Percentiles rank a stretch among this genome's conserved stretches.
phyloP scores from a whole-genome alignment of 208 protist genomes.

The Crithidia mellificae region DNA sequence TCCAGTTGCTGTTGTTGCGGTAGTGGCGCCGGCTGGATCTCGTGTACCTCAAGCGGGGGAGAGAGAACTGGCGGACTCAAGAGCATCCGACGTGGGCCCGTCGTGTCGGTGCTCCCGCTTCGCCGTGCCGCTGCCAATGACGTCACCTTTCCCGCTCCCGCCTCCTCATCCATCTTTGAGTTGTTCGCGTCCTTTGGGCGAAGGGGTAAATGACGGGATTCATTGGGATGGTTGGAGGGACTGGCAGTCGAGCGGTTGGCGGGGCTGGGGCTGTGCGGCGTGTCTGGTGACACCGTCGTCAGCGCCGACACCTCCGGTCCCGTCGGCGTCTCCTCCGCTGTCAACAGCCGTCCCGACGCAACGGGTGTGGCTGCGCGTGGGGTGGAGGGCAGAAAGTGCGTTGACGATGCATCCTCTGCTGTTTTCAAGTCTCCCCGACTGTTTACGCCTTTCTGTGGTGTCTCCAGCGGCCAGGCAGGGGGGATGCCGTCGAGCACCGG shows the following conservation, averaged over 20 bases:
- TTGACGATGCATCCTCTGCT: neutral
- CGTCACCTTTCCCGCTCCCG: too few relatives aligned
- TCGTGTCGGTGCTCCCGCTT: neutral
- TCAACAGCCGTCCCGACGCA: too few relatives aligned
- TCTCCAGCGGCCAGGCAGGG: conserved; percentile 17
- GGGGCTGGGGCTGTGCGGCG: conserved; percentile 11
- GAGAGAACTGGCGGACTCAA: conserved; percentile 3
- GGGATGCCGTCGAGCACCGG: conserved; percentile 28
- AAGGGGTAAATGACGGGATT: neutral
- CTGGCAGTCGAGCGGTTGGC: neutral
- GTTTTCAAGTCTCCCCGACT: neutral
- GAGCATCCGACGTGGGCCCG: neutral
- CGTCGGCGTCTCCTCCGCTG: conserved; percentile 11
- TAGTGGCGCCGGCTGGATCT: neutral
- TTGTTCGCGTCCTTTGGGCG: neutral
- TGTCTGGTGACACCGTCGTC: conserved; percentile 22
- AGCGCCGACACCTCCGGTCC: conserved; percentile 16
- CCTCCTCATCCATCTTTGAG: neutral
- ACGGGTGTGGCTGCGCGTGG: too few relatives aligned
- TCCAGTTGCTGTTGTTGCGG: neutral
- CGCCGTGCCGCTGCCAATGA: too few relatives aligned
- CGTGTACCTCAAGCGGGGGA: neutral
- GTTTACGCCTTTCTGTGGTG: neutral
- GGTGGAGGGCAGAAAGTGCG: too few relatives aligned
- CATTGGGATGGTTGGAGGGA: too few relatives aligned